Base-by-base conservation (phyloP, 441 rosid genomes). In the Croton laevigatus region DNA sequence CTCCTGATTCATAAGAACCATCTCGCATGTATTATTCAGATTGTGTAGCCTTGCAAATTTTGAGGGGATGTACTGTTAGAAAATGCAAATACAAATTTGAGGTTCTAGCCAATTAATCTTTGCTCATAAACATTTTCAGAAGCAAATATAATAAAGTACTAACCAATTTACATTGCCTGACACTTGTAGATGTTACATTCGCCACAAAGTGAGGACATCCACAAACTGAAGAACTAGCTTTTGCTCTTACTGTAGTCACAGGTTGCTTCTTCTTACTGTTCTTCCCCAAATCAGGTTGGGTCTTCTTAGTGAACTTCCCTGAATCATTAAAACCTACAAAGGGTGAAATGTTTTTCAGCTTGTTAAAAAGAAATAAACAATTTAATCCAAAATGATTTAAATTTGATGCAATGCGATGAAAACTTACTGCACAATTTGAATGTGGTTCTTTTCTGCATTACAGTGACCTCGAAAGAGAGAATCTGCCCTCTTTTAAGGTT, bases 341-440 rank as follows among this genome's bases (percentile, higher is more conserved):
- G 32, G 32, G 32, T 27, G 32, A 27, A 27, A 27, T 27, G 4
- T 49, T 49, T 16, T 49, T 49, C 53, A 49, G 53, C 53, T 16
- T 49, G 6, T 49, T 11, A 40, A 1, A 27, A 27, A 27, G 1
- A 49, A 49, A 49, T 49, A 7, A 13, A 49, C 8, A 6, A 16
- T 49, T 49, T 3, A 36, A 22, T 61, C 14, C 32, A 27, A 27
- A 27, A 1, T 27, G 32, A 1, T 27, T 27, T 27, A 1, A 27
- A 27, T 27, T 27, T 27, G 1, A 27, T 27, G 32, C 32, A 27
- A 32, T 52, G 5, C 0, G 17, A 59, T 4, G 32, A 69, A 49
- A 73, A 60, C 76, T 58, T 51, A 73, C 76, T 22, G 17, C 19
- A 2, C 34, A 67, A 36, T 67, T 67, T 61, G 2, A 73, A 42